phyloP scores from a whole-genome alignment of 83 land plant species.

The Picea engelmannii region DNA sequence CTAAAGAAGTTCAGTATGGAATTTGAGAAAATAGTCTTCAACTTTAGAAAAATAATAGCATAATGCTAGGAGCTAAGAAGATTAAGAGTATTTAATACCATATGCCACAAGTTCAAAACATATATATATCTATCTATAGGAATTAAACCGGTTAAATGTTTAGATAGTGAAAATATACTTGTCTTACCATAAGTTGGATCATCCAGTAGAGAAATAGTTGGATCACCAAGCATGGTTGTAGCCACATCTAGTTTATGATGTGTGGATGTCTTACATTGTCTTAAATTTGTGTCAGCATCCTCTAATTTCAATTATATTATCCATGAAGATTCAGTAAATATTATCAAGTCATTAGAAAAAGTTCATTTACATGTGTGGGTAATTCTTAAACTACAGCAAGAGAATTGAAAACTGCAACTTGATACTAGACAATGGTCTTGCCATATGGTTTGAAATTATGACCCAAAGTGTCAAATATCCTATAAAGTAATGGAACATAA shows the following conservation, averaged over 20 bases:
- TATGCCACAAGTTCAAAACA: too few species aligned
- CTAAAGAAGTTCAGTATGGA: neutral
- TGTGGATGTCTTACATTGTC: constrained; percentile 25
- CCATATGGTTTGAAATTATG: neutral
- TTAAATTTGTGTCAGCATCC: constrained; percentile 28
- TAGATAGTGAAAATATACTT: neutral
- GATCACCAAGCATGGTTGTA: constrained; percentile 26
- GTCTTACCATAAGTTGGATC: constrained; percentile 36
- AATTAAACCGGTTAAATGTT: neutral
- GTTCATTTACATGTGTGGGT: too few species aligned
- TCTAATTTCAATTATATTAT: constrained; percentile 9
- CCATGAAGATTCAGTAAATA: neutral
- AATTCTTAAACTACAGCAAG: neutral
- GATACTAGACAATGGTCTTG: constrained; percentile 3
- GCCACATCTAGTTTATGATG: constrained; percentile 29
- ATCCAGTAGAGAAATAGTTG: constrained; percentile 29
- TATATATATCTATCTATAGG: too few species aligned
- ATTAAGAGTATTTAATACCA: neutral
- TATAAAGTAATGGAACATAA: neutral
- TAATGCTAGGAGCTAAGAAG: neutral
- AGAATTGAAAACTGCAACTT: neutral
- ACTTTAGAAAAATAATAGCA: neutral
- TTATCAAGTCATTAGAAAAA: neutral
- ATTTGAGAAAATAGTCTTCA: neutral
- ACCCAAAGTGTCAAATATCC: neutral